phyloP scores from a whole-genome alignment of 169 alveolate species.

The Cryptosporidium meleagridis region DNA sequence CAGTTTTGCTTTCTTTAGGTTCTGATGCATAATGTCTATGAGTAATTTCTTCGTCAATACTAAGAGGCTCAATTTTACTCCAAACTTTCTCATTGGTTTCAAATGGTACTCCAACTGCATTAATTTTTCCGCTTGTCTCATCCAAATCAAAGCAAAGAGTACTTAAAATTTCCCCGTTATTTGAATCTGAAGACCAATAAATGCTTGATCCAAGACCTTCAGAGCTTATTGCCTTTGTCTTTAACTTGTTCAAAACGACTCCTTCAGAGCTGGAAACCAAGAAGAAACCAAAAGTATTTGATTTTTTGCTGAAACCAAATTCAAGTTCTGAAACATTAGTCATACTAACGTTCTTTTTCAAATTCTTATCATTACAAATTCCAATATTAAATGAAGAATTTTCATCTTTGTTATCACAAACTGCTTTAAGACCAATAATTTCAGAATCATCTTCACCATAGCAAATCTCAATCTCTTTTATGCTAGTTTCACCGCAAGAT shows the following conservation, averaged over 20 bases:
- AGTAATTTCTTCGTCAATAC: background rate
- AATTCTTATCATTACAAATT: background rate
- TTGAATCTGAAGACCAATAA: constrained; percentile 34
- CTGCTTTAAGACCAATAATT: constrained; percentile 30
- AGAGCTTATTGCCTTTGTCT: background rate
- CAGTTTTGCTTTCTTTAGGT: constrained; percentile 56
- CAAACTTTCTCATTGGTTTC: constrained; percentile 1
- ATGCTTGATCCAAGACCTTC: constrained; percentile 51
- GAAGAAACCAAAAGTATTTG: constrained; percentile 38
- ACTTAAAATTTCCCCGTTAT: constrained; percentile 3
- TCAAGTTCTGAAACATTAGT: background rate
- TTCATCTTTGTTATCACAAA: constrained; percentile 3
- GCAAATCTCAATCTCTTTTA: background rate
- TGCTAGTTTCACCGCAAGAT: constrained; percentile 15
- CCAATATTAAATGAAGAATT: constrained; percentile 41
- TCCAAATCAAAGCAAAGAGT: constrained; percentile 43
- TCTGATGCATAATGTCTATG: constrained; percentile 42
- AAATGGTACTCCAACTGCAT: constrained; percentile 34
- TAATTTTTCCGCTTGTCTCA: constrained; percentile 2
- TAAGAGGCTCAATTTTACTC: background rate
- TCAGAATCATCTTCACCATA: background rate
- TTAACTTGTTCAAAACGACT: constrained; percentile 11
- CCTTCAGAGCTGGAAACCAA: constrained; percentile 15
- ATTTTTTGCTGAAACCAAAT: constrained; percentile 32
- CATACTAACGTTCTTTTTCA: background rate